phyloP scores from a whole-genome alignment of 2,329 filamentous ascomycete genomes.

The Chaetomiaceae sp. region DNA sequence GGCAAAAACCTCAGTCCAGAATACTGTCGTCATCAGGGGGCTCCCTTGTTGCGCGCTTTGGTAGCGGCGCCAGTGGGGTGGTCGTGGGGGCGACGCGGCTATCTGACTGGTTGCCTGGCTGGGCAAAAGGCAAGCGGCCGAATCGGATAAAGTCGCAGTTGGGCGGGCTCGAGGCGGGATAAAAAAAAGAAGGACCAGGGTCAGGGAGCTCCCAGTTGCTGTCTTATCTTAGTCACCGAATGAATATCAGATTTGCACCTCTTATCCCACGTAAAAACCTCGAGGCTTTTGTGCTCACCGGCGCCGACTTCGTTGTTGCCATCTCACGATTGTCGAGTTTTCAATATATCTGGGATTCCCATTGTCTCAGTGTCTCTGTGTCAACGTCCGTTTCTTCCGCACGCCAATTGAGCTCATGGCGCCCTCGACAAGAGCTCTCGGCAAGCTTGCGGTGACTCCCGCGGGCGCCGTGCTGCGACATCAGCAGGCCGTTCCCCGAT shows the following conservation, averaged over 20 bases:
- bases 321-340: background rate
- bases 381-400: constrained; percentile 5
- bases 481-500: constrained; percentile 21
- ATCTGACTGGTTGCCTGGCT: constrained; percentile 6
- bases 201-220: constrained; percentile 8
- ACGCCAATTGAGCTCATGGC: constrained; percentile 25
- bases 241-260: constrained; percentile 10
- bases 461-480: constrained; percentile 25
- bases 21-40: constrained; percentile 15
- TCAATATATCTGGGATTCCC: background rate
- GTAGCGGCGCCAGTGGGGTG: constrained; percentile 1
- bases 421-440: constrained; percentile 30
- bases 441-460: constrained; percentile 28
- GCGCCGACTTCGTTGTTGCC: background rate
- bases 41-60: constrained; percentile 5
- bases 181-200: constrained; percentile 13
- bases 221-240: constrained; percentile 5
- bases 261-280: constrained; percentile 12
- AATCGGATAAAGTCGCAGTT: constrained; percentile 19
- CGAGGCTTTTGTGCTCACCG: constrained; percentile 8
- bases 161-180: no score
- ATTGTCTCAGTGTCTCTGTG: background rate
- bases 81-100: constrained; percentile 5
- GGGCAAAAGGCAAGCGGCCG: constrained; percentile 9
- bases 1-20: constrained; percentile 2